Percentiles rank a stretch among this genome's conserved stretches.
Evolutionary conservation across 495 filamentous ascomycete genomes (phyloP).

Genomic region (Baudoinia panamericana): DNA sequence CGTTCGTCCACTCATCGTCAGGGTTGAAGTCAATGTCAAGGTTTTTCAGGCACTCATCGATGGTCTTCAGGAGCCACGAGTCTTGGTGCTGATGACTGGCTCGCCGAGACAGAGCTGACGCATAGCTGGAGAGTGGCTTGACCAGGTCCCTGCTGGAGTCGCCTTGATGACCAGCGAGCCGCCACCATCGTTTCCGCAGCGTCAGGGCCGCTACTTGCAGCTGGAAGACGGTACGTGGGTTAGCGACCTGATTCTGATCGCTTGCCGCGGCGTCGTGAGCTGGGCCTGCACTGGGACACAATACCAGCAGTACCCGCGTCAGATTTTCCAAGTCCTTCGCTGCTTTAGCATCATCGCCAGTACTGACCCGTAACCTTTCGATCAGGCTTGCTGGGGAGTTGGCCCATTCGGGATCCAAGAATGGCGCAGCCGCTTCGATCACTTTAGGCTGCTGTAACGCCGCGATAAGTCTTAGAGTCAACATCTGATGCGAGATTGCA

Average conservation of each 20-base stretch:
- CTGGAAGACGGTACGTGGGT: conserved; percentile 45
- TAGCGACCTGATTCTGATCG: conserved; percentile 39
- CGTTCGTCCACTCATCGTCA: no score
- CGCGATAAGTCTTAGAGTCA: conserved; percentile 39
- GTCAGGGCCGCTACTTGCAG: conserved; percentile 58
- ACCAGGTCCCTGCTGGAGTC: conserved; percentile 57
- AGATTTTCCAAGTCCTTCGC: conserved; percentile 57
- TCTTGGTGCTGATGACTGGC: no score
- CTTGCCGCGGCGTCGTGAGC: conserved; percentile 38
- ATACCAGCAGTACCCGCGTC: conserved; percentile 50
- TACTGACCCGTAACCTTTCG: conserved; percentile 34
- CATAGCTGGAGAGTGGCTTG: conserved; percentile 52
- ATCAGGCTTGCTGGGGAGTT: conserved; percentile 59
- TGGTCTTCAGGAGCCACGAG: no score
- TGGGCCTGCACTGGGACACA: conserved; percentile 45
- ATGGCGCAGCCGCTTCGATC: conserved; percentile 23
- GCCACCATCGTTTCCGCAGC: conserved; percentile 57
- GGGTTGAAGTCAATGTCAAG: no score
- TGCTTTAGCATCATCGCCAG: conserved; percentile 39
- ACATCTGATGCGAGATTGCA: conserved; percentile 30
- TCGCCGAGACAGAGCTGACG: no score
- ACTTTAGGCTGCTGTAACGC: conserved; percentile 28
- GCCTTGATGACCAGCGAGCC: conserved; percentile 51
- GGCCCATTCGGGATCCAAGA: conserved; percentile 34
- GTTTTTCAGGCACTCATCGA: no score